Conservation (phyloP, 2,329 filamentous ascomycete genomes). For the Ceratocystis diversiconidia region DNA sequence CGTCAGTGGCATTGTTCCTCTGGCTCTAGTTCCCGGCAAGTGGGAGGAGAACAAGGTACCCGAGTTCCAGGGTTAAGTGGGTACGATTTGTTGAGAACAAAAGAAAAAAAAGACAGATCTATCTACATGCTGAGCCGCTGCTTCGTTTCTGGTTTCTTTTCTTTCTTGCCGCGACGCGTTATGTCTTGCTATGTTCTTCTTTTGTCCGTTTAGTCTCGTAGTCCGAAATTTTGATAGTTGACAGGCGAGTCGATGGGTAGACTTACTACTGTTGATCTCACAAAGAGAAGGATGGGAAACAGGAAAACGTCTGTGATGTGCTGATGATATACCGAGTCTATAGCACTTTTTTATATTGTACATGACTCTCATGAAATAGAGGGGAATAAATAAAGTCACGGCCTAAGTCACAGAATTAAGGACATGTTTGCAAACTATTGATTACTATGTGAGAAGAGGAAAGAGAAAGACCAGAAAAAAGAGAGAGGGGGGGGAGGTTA, state of each 20-base stretch:
- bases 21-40: constrained; percentile 60
- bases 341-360: too few relatives aligned
- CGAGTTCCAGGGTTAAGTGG: constrained; percentile 44
- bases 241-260: neutral
- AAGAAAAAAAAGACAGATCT: constrained; percentile 14
- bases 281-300: too few relatives aligned
- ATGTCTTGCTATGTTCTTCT: constrained; percentile 2
- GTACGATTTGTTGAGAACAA: constrained; percentile 8
- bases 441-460: neutral
- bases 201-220: neutral
- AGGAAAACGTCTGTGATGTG: neutral
- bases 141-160: constrained; percentile 5
- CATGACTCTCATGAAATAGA: neutral
- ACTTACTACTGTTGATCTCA: too few relatives aligned
- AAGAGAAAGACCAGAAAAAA: neutral
- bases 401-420: neutral
- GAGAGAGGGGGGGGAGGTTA: neutral
- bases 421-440: neutral
- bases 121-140: constrained; percentile 1
- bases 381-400: too few relatives aligned
- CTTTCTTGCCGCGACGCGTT: neutral
- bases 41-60: constrained; percentile 46
- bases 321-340: neutral
- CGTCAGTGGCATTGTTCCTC: constrained; percentile 88
- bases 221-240: neutral